phyloP scores from a whole-genome alignment of 2,329 filamentous ascomycete species.

The Lasiodiplodia theobromae region DNA sequence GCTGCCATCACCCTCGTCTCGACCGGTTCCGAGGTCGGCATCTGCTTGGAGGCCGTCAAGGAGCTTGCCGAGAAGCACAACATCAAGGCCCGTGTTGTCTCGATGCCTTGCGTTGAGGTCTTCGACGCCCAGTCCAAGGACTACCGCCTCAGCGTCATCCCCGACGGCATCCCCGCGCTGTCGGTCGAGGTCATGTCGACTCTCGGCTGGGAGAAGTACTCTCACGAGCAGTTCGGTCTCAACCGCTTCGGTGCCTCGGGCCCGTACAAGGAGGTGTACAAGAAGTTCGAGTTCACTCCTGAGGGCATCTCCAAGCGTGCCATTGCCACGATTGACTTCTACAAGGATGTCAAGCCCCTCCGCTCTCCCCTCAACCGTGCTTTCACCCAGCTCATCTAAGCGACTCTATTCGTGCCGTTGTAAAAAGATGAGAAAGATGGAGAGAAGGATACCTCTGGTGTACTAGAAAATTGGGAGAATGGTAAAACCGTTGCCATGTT shows the following conservation, averaged over 20 bases:
- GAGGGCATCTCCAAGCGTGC: constrained; percentile 97
- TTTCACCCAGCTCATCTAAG: constrained; percentile 95
- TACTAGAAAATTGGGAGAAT: neutral
- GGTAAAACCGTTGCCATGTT: constrained; percentile 9
- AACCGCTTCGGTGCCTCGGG: constrained; percentile 99
- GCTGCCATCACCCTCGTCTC: constrained; percentile 90
- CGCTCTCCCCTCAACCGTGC: constrained; percentile 96
- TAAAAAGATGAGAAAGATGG: constrained; percentile 14
- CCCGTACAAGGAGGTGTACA: constrained; percentile 97
- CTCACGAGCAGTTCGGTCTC: constrained; percentile 98
- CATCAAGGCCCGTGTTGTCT: constrained; percentile 89
- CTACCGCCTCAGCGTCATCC: constrained; percentile 90
- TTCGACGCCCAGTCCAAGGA: constrained; percentile 95
- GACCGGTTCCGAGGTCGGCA: constrained; percentile 93
- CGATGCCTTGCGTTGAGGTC: constrained; percentile 95
- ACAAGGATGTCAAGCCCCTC: constrained; percentile 87
- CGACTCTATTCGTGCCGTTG: neutral
- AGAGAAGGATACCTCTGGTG: neutral
- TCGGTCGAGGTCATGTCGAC: constrained; percentile 97
- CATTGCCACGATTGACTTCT: constrained; percentile 91
- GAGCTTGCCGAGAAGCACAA: constrained; percentile 87
- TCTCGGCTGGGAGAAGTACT: constrained; percentile 98
- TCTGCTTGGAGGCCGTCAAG: constrained; percentile 92
- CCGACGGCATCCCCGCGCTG: constrained; percentile 90
- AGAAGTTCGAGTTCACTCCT: constrained; percentile 99